A percentile compares a stretch with the other conserved stretches of the same genome.
These are phyloP conservation scores for Crithidia thermophila DNA, from an alignment of 208 protist species.

Conservation along the genomic window DNA sequence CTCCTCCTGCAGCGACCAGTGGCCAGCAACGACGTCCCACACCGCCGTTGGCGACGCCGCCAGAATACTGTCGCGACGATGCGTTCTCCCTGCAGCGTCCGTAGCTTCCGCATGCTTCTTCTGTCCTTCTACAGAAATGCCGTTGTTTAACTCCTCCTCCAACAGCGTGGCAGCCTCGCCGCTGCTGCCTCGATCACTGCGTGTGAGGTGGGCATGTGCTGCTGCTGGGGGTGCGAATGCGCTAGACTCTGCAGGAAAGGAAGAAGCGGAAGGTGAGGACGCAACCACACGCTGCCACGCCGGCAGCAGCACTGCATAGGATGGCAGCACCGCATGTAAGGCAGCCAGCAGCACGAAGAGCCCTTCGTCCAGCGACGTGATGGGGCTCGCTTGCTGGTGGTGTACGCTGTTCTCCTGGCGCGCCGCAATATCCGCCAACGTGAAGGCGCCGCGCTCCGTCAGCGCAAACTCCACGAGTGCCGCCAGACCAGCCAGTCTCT, in stretches of 20 bases:
- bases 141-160: too few relatives aligned
- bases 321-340: slow-evolving; percentile 24
- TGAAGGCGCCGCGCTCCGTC: slow-evolving; percentile 2
- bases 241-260: too few relatives aligned
- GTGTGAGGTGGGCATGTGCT: too few relatives aligned
- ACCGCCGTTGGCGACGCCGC: slow-evolving; percentile 20
- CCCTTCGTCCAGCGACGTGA: background rate
- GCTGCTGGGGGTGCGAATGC: too few relatives aligned
- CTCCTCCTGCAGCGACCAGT: slow-evolving; percentile 33
- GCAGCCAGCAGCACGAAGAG: slow-evolving; percentile 16
- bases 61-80: background rate
- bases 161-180: too few relatives aligned
- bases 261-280: too few relatives aligned
- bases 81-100: background rate
- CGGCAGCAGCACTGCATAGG: slow-evolving; percentile 27
- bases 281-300: slow-evolving; percentile 19
- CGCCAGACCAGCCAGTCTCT: slow-evolving; percentile 14
- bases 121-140: too few relatives aligned
- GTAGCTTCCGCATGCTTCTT: too few relatives aligned
- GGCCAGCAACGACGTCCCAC: slow-evolving; percentile 33
- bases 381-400: background rate
- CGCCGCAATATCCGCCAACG: too few relatives aligned
- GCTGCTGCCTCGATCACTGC: too few relatives aligned
- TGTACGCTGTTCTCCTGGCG: background rate
- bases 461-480: slow-evolving; percentile 26